Percentiles rank a stretch among this genome's conserved stretches.
phyloP scores from a whole-genome alignment of 257 asterid species.

The Coffea canephora region DNA sequence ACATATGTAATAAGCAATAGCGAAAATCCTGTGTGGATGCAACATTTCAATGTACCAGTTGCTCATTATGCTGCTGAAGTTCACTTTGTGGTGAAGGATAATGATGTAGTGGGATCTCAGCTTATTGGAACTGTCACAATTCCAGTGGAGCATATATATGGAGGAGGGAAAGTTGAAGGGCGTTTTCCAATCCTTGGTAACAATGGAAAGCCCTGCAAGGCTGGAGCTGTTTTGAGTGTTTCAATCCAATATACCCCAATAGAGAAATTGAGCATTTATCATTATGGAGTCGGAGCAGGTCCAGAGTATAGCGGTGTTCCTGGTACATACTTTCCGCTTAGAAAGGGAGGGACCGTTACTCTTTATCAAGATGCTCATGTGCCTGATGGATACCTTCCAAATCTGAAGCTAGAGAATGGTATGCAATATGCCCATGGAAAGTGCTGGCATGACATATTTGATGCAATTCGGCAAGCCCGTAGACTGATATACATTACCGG shows the following conservation, averaged over 20 bases:
- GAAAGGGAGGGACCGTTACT: slow-evolving; percentile 84
- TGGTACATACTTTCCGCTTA: slow-evolving; percentile 89
- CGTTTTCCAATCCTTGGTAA: slow-evolving; percentile 67
- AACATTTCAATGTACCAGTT: slow-evolving; percentile 75
- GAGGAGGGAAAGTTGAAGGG: slow-evolving; percentile 68
- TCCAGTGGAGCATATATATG: slow-evolving; percentile 76
- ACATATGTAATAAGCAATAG: slow-evolving; percentile 77
- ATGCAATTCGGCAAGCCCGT: slow-evolving; percentile 78
- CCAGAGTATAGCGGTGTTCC: slow-evolving; percentile 82
- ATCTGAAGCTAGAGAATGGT: slow-evolving; percentile 68
- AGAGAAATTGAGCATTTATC: slow-evolving; percentile 64
- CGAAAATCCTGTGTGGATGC: slow-evolving; percentile 94
- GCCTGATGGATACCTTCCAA: slow-evolving; percentile 80
- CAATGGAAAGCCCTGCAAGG: slow-evolving; percentile 79
- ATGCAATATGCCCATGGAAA: slow-evolving; percentile 75
- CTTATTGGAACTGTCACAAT: slow-evolving; percentile 78
- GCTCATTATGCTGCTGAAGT: slow-evolving; percentile 89
- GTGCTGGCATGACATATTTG: slow-evolving; percentile 90
- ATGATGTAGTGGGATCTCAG: slow-evolving; percentile 90
- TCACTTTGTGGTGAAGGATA: slow-evolving; percentile 82
- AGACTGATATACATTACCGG: slow-evolving; percentile 88
- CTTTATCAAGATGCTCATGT: slow-evolving; percentile 99
- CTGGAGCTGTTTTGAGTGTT: slow-evolving; percentile 79
- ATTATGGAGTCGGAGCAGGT: slow-evolving; percentile 86
- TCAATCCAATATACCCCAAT: slow-evolving; percentile 73